phyloP scores from a whole-genome alignment of 768 basidiomycete genomes.

The Hygrophorus pudorinus region DNA sequence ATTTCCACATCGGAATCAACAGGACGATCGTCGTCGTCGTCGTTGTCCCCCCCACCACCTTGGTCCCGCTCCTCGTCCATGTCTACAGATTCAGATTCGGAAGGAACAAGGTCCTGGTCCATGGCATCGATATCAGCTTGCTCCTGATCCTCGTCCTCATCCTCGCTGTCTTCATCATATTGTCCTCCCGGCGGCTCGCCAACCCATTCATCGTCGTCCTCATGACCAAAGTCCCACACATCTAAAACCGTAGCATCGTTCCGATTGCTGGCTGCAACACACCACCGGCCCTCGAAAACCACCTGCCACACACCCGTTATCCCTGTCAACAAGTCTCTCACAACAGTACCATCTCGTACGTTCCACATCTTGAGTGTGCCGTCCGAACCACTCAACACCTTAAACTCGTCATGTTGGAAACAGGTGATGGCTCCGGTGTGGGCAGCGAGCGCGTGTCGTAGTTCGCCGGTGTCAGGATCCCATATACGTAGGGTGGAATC shows the following conservation, averaged over 20 bases:
- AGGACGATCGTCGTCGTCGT: conserved; percentile 12
- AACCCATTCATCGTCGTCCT: conserved; percentile 70
- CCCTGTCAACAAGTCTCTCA: conserved; percentile 81
- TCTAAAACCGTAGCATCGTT: conserved; percentile 71
- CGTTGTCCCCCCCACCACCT: conserved; percentile 10
- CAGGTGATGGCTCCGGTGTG: conserved; percentile 99
- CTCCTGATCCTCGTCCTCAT: conserved; percentile 38
- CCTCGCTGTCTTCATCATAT: conserved; percentile 61
- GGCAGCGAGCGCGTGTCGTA: conserved; percentile 74
- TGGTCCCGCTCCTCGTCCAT: conserved; percentile 12
- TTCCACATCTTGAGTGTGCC: conserved; percentile 99
- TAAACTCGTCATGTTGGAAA: conserved; percentile 98
- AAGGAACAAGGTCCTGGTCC: conserved; percentile 54
- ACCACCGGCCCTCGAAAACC: conserved; percentile 87
- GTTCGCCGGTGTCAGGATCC: conserved; percentile 79
- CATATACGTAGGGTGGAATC: conserved; percentile 93
- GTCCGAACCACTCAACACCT: conserved; percentile 90
- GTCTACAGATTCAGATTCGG: conserved; percentile 33
- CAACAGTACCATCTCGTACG: conserved; percentile 73
- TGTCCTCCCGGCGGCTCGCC: conserved; percentile 68
- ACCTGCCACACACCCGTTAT: conserved; percentile 98
- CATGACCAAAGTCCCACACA: conserved; percentile 84
- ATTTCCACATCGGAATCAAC: conserved; percentile 19
- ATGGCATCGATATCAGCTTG: conserved; percentile 59
- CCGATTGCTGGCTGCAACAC: conserved; percentile 87